Percentiles rank a stretch among this genome's conserved stretches.
Conservation (phyloP, 2,329 filamentous ascomycete species). For the Sporothrix schenckii region DNA sequence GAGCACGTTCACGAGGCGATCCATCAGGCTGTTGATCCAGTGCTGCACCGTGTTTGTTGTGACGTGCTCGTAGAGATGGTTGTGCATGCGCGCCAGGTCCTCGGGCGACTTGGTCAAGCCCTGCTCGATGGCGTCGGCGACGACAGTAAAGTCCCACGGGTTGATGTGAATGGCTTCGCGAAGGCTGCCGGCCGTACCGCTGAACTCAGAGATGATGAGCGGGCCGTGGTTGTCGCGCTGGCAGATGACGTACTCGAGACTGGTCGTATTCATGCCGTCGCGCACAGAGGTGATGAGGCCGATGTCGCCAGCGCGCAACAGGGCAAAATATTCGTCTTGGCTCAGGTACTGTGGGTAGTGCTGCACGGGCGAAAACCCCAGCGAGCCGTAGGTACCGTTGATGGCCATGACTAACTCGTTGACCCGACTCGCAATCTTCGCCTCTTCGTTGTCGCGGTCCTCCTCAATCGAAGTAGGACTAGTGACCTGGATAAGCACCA, state of each 20-base stretch:
- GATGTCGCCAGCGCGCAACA: slow-evolving; percentile 87
- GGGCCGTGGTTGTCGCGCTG: slow-evolving; percentile 86
- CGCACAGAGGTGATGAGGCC: slow-evolving; percentile 93
- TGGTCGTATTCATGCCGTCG: slow-evolving; percentile 98
- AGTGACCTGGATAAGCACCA: slow-evolving; percentile 93
- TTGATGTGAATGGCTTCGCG: slow-evolving; percentile 92
- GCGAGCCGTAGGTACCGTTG: slow-evolving; percentile 84
- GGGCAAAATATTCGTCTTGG: slow-evolving; percentile 88
- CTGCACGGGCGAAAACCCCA: slow-evolving; percentile 87
- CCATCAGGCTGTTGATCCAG: slow-evolving; percentile 81
- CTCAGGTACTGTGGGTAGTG: slow-evolving; percentile 93
- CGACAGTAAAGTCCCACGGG: slow-evolving; percentile 86
- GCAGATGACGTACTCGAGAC: slow-evolving; percentile 90
- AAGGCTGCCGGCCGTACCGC: slow-evolving; percentile 85
- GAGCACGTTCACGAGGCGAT: slow-evolving; percentile 77
- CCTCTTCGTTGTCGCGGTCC: slow-evolving; percentile 75
- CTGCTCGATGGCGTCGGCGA: slow-evolving; percentile 79
- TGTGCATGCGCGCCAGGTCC: slow-evolving; percentile 69
- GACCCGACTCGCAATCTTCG: slow-evolving; percentile 83
- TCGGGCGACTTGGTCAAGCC: slow-evolving; percentile 75
- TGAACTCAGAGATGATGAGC: slow-evolving; percentile 94
- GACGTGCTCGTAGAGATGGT: slow-evolving; percentile 78
- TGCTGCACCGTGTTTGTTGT: slow-evolving; percentile 81
- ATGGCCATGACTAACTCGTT: slow-evolving; percentile 89
- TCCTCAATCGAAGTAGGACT: slow-evolving; percentile 81